Percentiles rank a stretch among this genome's conserved stretches.
Evolutionary conservation across 257 asterid species (phyloP).

Genomic region (Primulina tabacum): DNA sequence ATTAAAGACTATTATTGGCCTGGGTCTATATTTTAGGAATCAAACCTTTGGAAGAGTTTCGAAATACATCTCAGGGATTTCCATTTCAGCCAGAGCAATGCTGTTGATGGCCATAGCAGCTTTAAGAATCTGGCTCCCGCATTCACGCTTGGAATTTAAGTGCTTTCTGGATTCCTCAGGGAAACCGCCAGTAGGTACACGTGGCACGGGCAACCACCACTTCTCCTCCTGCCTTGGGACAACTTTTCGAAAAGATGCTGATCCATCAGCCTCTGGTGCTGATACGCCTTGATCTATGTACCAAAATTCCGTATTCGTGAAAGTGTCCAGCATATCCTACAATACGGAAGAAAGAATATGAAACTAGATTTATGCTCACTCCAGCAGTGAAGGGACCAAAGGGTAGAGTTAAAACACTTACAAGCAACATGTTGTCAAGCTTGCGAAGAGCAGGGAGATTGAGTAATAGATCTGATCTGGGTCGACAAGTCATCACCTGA

Average conservation of each 20-base stretch:
- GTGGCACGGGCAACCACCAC: not conserved
- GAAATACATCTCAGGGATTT: conserved; percentile 77
- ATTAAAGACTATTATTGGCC: conserved; percentile 24
- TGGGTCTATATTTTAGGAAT: conserved; percentile 41
- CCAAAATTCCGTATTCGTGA: conserved; percentile 70
- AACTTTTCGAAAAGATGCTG: conserved; percentile 60
- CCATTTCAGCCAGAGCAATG: conserved; percentile 81
- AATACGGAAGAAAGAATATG: not conserved
- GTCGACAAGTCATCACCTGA: conserved; percentile 86
- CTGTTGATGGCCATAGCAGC: conserved; percentile 82
- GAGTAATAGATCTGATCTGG: conserved; percentile 66
- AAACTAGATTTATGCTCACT: conserved; percentile 4
- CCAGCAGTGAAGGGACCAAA: conserved; percentile 1
- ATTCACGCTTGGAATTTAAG: conserved; percentile 67
- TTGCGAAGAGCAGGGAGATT: conserved; percentile 94
- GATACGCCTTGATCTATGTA: conserved; percentile 48
- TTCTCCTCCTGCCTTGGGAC: conserved; percentile 19
- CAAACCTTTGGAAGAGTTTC: conserved; percentile 91
- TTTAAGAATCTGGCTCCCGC: conserved; percentile 81
- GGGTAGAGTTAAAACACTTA: conserved; percentile 32
- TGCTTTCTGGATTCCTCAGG: conserved; percentile 11
- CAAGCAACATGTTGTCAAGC: conserved; percentile 87
- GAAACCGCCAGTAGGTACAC: not conserved
- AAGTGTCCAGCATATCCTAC: conserved; percentile 67
- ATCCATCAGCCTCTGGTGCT: conserved; percentile 65